Evolutionary conservation across 306 rosid genomes (phyloP).

Genomic region (Quercus ilex): DNA sequence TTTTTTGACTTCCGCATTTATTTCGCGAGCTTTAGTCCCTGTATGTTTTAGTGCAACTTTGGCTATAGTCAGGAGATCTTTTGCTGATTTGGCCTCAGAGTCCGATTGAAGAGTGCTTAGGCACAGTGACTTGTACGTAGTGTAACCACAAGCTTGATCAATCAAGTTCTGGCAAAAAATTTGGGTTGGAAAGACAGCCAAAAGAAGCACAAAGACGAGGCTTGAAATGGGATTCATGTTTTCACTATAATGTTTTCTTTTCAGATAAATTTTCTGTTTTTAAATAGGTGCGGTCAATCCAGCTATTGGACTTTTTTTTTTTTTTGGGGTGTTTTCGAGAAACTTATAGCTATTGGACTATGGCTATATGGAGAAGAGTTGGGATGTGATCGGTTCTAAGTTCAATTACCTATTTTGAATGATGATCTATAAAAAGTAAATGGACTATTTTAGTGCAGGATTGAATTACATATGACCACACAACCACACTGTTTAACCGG

Average conservation of each 20-base stretch:
- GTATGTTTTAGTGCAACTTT: not conserved
- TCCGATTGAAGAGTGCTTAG: not conserved
- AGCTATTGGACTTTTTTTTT: too few relatives aligned
- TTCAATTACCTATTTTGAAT: too few relatives aligned
- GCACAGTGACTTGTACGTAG: constrained; percentile 2
- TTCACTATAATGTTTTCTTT: too few relatives aligned
- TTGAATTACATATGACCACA: not conserved
- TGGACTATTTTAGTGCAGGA: too few relatives aligned
- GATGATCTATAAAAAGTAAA: too few relatives aligned
- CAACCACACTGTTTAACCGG: not conserved
- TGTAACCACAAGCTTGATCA: not conserved
- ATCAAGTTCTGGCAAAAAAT: not conserved
- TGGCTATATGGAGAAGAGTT: too few relatives aligned
- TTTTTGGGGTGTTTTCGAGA: too few relatives aligned
- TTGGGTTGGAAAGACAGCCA: not conserved
- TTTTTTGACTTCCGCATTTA: not conserved
- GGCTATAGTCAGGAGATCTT: not conserved
- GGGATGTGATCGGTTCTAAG: too few relatives aligned
- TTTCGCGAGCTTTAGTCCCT: not conserved
- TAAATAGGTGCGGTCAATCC: too few relatives aligned
- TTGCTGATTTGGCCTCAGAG: not conserved
- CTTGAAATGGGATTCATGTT: not conserved
- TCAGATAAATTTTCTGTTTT: not conserved
- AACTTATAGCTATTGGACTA: too few relatives aligned
- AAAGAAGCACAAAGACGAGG: not conserved